phyloP scores from a whole-genome alignment of 1,139 yeast species.

The Arxiozyma bovina region DNA sequence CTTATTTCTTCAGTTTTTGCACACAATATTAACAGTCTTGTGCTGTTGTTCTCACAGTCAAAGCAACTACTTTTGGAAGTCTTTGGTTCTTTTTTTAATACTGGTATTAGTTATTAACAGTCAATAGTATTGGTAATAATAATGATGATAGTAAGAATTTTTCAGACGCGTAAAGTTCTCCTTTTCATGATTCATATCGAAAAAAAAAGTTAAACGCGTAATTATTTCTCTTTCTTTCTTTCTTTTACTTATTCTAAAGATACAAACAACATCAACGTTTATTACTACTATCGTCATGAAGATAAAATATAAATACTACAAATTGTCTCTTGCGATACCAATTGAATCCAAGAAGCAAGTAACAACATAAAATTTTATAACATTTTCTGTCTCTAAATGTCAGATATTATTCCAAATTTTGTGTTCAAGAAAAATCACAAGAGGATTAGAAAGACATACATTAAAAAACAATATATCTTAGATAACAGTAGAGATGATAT shows the following conservation, averaged over 20 bases:
- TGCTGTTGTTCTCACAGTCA: not conserved
- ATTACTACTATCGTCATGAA: not conserved
- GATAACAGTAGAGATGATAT: not conserved
- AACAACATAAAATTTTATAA: not conserved
- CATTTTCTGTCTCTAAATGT: not conserved
- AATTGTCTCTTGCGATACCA: not conserved
- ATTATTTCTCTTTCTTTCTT: not conserved
- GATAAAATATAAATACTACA: not conserved
- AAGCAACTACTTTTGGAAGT: not conserved
- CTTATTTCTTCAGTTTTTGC: no score
- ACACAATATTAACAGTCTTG: no score
- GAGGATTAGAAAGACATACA: not conserved
- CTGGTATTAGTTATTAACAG: no score
- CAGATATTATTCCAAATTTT: not conserved
- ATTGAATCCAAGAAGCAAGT: not conserved
- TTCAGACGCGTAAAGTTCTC: not conserved
- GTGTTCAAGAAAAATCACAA: not conserved
- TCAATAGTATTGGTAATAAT: not conserved
- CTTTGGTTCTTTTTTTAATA: not conserved
- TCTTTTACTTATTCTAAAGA: not conserved
- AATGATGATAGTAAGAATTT: not conserved
- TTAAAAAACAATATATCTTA: not conserved
- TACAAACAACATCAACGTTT: not conserved
- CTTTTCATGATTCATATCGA: not conserved
- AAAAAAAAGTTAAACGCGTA: not conserved